Percentiles rank a stretch among this genome's conserved stretches.
These are phyloP conservation scores for Omphalotus guepiniiformis DNA, from an alignment of 768 basidiomycete species.

Conservation along the genomic window DNA sequence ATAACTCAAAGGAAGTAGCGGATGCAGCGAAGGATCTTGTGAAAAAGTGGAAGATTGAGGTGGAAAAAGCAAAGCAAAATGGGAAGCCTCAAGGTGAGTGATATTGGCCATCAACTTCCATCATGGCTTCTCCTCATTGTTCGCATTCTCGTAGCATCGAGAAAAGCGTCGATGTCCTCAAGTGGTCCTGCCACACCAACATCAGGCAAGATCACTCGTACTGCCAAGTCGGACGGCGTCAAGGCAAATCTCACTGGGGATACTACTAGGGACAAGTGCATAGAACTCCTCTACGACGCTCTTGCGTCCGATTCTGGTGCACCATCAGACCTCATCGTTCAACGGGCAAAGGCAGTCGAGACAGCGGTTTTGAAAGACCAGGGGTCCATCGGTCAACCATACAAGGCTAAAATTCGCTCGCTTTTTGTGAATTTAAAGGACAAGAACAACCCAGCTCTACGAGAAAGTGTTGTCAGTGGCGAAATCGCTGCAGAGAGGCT, in stretches of 20 bases:
- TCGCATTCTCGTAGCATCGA: conserved; percentile 12
- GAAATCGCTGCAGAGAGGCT: conserved; percentile 68
- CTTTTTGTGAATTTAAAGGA: conserved; percentile 94
- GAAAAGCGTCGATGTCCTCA: conserved; percentile 29
- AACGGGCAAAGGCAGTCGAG: conserved; percentile 70
- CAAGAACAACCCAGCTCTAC: conserved; percentile 83
- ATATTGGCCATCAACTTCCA: not conserved
- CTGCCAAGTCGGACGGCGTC: conserved; percentile 69
- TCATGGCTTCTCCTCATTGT: not conserved
- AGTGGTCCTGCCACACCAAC: conserved; percentile 26
- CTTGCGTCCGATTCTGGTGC: conserved; percentile 74
- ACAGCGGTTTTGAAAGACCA: conserved; percentile 50
- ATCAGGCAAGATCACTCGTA: conserved; percentile 40
- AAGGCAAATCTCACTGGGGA: conserved; percentile 57
- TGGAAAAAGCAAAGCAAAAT: conserved; percentile 60
- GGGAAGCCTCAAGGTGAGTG: conserved; percentile 36
- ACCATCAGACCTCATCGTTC: conserved; percentile 70
- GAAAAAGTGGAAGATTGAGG: conserved; percentile 86
- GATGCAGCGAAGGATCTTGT: conserved; percentile 89
- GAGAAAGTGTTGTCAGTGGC: conserved; percentile 83
- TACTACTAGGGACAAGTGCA: conserved; percentile 78
- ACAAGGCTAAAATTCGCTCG: conserved; percentile 80
- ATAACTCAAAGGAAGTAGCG: conserved; percentile 66
- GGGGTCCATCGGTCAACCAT: conserved; percentile 42
- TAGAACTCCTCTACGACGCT: conserved; percentile 88